Evolutionary conservation across 2,329 filamentous ascomycete species (phyloP), one percentile per base, ranked within the genome.

Genomic region (Apiospora arundinis): DNA sequence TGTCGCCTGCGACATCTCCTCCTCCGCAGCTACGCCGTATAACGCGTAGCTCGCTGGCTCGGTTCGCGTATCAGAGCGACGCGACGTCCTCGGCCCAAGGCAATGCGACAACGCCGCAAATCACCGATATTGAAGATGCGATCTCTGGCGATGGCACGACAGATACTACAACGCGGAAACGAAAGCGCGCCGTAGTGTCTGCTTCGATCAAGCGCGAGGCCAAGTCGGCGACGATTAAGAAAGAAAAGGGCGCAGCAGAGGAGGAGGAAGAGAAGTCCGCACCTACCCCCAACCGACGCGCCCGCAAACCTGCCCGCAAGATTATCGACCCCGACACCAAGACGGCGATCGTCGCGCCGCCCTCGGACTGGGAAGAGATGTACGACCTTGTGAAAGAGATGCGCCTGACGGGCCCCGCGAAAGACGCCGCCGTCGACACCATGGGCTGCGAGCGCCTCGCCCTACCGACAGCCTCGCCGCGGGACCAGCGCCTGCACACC

Each of bases 371-470:
- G 96, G 90, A 94, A 73, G 88, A 91, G 71, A 90, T 97, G 71
- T 99, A 98, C 82, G 83, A 87, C 45, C 83, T 90, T 0, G 92
- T 97, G 63, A 92, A 92, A 77, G 88, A 89, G 77, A 98, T 98
- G 95, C 92, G 90, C 5, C 80, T 83, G 0, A 87, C 86, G 3
- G 87, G 87, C 8, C 78, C 82, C 83, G 83, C 92, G 79, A 79
- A 88, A 84, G 82, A 92, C 88, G 96, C 96, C 0, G 93, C 95
- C 0, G 96, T 99, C 14, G 96, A 99, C 81, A 98, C 95, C 0
- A 98, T 98, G 95, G 96, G 96, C 14, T 99, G 96, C 82, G 95
- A 95, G 82, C 89, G 89, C 9, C 86, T 96, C 12, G 93, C 93
- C 2, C 83, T 87, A 67, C 80, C 83, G 21, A 81, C 76, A 1